Conservation (phyloP, 1,284 basidiomycete species). For the Tilletia indica region DNA sequence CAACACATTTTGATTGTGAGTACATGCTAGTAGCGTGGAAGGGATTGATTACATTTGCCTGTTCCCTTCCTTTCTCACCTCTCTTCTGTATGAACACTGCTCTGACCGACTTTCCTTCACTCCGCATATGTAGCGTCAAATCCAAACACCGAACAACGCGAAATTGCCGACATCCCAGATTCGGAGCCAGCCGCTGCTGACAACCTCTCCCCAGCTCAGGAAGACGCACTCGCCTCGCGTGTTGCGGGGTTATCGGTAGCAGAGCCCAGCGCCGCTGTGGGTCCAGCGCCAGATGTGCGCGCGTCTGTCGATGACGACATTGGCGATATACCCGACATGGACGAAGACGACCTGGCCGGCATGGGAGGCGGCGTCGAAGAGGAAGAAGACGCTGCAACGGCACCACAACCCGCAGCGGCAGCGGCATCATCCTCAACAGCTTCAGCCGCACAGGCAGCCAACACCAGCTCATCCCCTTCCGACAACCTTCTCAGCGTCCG, state of each 20-base stretch:
- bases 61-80: no score
- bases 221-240: slow-evolving; percentile 42
- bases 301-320: slow-evolving; percentile 33
- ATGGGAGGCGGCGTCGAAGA: slow-evolving; percentile 45
- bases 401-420: slow-evolving; percentile 12
- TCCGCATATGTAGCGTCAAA: not conserved
- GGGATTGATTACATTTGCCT: not conserved
- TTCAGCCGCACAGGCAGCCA: slow-evolving; percentile 15
- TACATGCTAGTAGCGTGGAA: no score
- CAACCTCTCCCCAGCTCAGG: slow-evolving; percentile 38
- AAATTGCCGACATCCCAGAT: slow-evolving; percentile 50
- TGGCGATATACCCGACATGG: slow-evolving; percentile 47
- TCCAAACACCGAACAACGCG: slow-evolving; percentile 18
- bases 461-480: slow-evolving; percentile 34
- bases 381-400: slow-evolving; percentile 44
- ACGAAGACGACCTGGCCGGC: slow-evolving; percentile 42
- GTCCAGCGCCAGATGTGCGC: not conserved
- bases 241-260: slow-evolving; percentile 36
- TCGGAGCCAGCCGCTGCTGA: slow-evolving; percentile 36
- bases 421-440: slow-evolving; percentile 33
- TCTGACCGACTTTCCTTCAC: not conserved
- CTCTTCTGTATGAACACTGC: not conserved
- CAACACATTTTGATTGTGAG: slow-evolving; percentile 34
- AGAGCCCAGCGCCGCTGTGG: not conserved
- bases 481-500: slow-evolving; percentile 88